Evolutionary conservation across 192 early-diverging fungal genomes (phyloP).

Genomic region (Podila clonocystis): DNA sequence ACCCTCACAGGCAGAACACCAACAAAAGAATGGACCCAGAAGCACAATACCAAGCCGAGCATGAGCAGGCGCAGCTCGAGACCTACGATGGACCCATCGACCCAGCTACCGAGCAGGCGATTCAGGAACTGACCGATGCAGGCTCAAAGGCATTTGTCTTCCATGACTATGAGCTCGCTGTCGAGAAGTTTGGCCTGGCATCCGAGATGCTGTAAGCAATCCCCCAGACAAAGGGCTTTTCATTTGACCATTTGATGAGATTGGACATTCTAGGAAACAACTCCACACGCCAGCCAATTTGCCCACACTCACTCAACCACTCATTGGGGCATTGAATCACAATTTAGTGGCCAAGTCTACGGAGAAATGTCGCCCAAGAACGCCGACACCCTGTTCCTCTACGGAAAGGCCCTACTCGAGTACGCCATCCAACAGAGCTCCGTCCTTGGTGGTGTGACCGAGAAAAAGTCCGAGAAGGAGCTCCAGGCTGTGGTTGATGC

Average conservation of each 20-base stretch:
- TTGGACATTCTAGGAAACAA: not conserved
- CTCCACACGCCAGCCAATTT: no score
- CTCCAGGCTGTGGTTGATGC: slow-evolving; percentile 35
- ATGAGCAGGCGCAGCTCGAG: slow-evolving; percentile 11
- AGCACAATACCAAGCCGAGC: slow-evolving; percentile 3
- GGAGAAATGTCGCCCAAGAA: slow-evolving; percentile 70
- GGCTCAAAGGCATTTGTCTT: slow-evolving; percentile 74
- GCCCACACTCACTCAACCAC: not conserved
- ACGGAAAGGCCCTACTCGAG: slow-evolving; percentile 79
- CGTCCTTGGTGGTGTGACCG: slow-evolving; percentile 72
- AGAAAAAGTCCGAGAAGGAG: slow-evolving; percentile 41
- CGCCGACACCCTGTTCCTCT: slow-evolving; percentile 78
- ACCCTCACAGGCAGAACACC: not conserved
- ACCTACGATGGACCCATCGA: slow-evolving; percentile 46
- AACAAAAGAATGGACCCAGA: slow-evolving; percentile 14
- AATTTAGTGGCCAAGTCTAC: slow-evolving; percentile 65
- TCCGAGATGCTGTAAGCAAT: slow-evolving; percentile 68
- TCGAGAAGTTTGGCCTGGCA: slow-evolving; percentile 74
- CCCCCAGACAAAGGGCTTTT: not conserved
- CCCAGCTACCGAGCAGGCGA: slow-evolving; percentile 29
- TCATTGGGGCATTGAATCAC: not conserved
- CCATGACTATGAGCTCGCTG: slow-evolving; percentile 71
- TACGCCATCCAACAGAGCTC: slow-evolving; percentile 78
- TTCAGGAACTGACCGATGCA: slow-evolving; percentile 63
- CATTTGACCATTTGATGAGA: not conserved